These are phyloP conservation scores for Tricholoma terreum DNA, from an alignment of 768 basidiomycete genomes.

Conservation along the genomic window DNA sequence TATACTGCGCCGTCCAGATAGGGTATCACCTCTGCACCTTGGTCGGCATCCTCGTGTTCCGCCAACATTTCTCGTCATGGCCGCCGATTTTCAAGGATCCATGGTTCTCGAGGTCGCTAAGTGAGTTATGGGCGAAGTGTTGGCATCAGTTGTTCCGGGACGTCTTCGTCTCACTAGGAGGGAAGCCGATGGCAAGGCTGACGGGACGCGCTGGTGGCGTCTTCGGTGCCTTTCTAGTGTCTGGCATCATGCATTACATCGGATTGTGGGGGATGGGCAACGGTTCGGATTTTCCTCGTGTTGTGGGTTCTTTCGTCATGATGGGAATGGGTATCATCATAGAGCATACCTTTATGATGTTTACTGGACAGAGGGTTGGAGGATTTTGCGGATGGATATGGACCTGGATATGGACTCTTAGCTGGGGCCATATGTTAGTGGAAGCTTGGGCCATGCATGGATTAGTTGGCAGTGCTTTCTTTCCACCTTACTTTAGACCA, in stretches of 20 bases:
- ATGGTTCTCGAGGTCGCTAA: slow-evolving; percentile 55
- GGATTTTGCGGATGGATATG: slow-evolving; percentile 53
- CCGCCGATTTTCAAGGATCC: slow-evolving; percentile 62
- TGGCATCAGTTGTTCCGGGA: slow-evolving; percentile 73
- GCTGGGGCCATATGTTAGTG: slow-evolving; percentile 45
- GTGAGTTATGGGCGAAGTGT: slow-evolving; percentile 56
- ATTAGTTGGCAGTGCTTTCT: slow-evolving; percentile 37
- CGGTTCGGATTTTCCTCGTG: slow-evolving; percentile 41
- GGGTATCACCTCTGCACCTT: slow-evolving; percentile 41
- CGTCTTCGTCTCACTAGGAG: slow-evolving; percentile 51
- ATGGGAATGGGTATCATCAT: slow-evolving; percentile 51
- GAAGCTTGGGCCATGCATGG: slow-evolving; percentile 50
- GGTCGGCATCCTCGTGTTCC: slow-evolving; percentile 42
- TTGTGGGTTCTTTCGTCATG: slow-evolving; percentile 54
- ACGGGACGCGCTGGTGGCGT: slow-evolving; percentile 49
- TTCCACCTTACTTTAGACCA: slow-evolving; percentile 34
- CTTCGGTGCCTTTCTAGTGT: slow-evolving; percentile 57
- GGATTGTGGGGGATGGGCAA: slow-evolving; percentile 58
- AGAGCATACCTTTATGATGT: slow-evolving; percentile 44
- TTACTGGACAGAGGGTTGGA: slow-evolving; percentile 43
- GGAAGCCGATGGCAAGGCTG: slow-evolving; percentile 37
- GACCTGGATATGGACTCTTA: slow-evolving; percentile 44
- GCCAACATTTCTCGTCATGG: slow-evolving; percentile 52
- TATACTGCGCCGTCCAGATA: slow-evolving; percentile 45
- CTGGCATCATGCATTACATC: slow-evolving; percentile 57